Percentiles rank a stretch among this genome's conserved stretches.
Conservation (phyloP, 805 yeast species). For the Spathaspora boniae region DNA sequence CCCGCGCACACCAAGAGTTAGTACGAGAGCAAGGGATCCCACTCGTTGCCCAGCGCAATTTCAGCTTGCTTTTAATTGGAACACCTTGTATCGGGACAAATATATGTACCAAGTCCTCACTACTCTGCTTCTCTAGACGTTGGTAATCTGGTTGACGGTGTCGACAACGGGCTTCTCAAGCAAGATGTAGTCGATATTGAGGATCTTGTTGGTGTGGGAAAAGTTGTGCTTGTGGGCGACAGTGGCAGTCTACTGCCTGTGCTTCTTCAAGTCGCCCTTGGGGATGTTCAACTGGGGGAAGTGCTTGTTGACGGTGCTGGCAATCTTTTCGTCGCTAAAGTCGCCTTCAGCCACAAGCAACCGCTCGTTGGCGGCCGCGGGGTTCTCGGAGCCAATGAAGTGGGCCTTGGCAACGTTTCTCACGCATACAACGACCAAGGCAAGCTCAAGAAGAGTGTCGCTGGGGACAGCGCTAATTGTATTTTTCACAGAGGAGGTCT, state of each 20-base stretch:
- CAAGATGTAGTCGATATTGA: constrained; percentile 33
- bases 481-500: constrained; percentile 24
- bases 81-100: too few species aligned
- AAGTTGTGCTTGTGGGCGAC: too few species aligned
- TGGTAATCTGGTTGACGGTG: constrained; percentile 35
- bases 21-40: too few species aligned
- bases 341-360: constrained; percentile 14
- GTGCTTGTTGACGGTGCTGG: constrained; percentile 21
- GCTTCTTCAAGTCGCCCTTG: constrained; percentile 15
- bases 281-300: constrained; percentile 17
- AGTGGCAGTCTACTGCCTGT: too few species aligned
- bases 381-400: constrained; percentile 43
- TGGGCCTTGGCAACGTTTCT: constrained; percentile 64
- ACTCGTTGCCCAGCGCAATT: too few species aligned
- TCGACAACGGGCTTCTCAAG: constrained; percentile 39
- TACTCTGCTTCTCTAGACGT: too few species aligned
- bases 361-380: constrained; percentile 7
- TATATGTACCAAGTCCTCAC: too few species aligned
- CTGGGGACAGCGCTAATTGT: constrained; percentile 21
- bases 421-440: constrained; percentile 45
- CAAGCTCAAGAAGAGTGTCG: constrained; percentile 13
- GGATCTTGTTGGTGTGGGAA: constrained; percentile 5
- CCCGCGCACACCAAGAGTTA: constrained; percentile 7
- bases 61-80: too few species aligned
- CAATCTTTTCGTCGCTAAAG: constrained; percentile 19